Conservation (phyloP, 768 basidiomycete species). For the Rhodosporidiobolus odoratus region DNA sequence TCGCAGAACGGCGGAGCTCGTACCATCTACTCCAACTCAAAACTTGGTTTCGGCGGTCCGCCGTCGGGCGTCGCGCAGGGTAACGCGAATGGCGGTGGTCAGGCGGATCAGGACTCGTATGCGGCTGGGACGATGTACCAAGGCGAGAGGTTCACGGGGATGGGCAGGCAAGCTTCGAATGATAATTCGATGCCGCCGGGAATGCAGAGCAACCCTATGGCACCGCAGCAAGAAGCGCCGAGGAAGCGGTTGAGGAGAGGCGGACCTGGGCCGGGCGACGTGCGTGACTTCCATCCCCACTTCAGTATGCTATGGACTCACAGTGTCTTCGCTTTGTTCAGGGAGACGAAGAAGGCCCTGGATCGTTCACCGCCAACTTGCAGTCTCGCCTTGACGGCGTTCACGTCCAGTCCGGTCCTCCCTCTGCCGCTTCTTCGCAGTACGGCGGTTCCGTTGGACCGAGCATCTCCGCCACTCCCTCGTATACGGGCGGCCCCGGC, state of each 20-base stretch:
- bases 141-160: conserved; percentile 21
- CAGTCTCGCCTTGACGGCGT: conserved; percentile 29
- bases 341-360: conserved; percentile 19
- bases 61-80: neutral
- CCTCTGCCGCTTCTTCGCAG: conserved; percentile 11
- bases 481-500: neutral
- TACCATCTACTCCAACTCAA: conserved; percentile 20
- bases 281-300: neutral
- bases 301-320: neutral
- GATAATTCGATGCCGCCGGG: neutral
- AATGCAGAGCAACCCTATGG: neutral
- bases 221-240: conserved; percentile 25
- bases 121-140: neutral
- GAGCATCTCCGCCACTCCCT: conserved; percentile 22
- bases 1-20: conserved; percentile 3
- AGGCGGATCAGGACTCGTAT: conserved; percentile 8
- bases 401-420: conserved; percentile 30
- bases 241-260: conserved; percentile 28
- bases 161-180: conserved; percentile 13
- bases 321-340: neutral
- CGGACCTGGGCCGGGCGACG: conserved; percentile 14
- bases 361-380: conserved; percentile 16
- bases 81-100: neutral
- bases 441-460: conserved; percentile 18
- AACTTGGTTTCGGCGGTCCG: neutral